Evolutionary conservation across 805 yeast species (phyloP).

Genomic region (Metschnikowia chrysomelidarum): DNA sequence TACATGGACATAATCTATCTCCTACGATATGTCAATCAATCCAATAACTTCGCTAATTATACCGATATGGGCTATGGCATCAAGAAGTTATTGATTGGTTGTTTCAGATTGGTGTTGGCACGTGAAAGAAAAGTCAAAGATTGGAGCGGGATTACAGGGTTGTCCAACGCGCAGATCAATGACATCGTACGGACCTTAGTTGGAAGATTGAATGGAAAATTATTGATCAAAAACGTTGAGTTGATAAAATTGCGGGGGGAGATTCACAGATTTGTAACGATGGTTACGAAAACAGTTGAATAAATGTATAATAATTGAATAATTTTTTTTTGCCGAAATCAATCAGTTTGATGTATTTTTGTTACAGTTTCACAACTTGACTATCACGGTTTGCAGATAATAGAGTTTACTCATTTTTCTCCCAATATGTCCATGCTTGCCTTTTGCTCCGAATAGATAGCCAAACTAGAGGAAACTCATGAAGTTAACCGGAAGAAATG

Average conservation of each 20-base stretch:
- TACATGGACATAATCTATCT: slow-evolving; percentile 47
- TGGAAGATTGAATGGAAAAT: slow-evolving; percentile 40
- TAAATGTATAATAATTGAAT: no score
- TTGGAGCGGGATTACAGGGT: slow-evolving; percentile 39
- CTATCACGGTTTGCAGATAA: no score
- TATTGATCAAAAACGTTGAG: slow-evolving; percentile 37
- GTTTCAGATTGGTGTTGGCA: slow-evolving; percentile 38
- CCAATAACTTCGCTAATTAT: slow-evolving; percentile 43
- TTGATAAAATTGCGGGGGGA: slow-evolving; percentile 37
- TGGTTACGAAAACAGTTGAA: slow-evolving; percentile 34
- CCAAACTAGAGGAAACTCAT: no score
- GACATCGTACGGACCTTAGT: slow-evolving; percentile 35
- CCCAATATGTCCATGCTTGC: no score
- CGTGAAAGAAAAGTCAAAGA: slow-evolving; percentile 28
- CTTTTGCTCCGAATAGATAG: no score
- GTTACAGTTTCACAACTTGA: no score
- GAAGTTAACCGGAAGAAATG: no score
- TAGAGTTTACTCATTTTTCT: no score
- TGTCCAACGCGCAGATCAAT: slow-evolving; percentile 35
- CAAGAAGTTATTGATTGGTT: slow-evolving; percentile 41
- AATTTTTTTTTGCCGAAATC: no score
- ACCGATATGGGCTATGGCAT: slow-evolving; percentile 44
- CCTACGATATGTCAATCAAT: slow-evolving; percentile 44
- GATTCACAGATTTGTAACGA: slow-evolving; percentile 41
- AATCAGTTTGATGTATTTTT: no score